These are phyloP conservation scores for Oldenlandia corymbosa DNA, from an alignment of 257 asterid genomes.

Conservation along the genomic window DNA sequence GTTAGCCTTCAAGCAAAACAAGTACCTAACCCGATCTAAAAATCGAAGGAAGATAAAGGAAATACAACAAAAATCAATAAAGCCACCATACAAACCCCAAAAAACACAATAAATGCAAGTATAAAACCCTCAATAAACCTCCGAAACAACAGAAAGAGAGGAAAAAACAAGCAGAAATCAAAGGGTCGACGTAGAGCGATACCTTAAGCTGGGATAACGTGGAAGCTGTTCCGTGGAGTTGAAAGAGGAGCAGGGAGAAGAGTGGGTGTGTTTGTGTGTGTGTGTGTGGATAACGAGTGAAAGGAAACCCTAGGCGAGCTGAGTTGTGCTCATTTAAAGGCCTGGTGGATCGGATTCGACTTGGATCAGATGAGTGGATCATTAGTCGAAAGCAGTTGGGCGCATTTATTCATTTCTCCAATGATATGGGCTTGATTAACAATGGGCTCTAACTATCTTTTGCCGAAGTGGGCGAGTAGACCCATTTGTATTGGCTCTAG, in stretches of 20 bases:
- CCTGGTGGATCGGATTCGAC: neutral
- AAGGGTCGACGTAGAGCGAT: neutral
- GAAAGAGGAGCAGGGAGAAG: no score
- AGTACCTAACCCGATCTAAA: conserved; percentile 7
- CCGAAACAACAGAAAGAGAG: neutral
- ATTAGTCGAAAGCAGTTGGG: no score
- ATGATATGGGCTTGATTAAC: no score
- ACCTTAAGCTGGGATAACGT: neutral
- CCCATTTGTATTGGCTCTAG: no score
- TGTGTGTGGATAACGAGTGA: conserved; percentile 2
- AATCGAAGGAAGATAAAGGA: no score
- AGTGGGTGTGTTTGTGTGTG: neutral
- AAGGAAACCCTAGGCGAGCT: conserved; percentile 4
- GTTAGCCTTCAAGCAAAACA: neutral
- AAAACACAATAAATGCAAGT: neutral
- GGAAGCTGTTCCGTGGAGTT: neutral
- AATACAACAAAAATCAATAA: neutral
- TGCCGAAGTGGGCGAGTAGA: no score
- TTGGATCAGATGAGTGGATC: neutral
- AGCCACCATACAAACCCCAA: neutral
- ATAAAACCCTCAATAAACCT: neutral
- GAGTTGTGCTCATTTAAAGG: neutral
- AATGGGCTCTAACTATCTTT: no score
- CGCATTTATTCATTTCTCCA: no score
- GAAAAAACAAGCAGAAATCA: neutral